Evolutionary conservation across 345 rosid genomes (phyloP).

Genomic region (Bruguiera parviflora): DNA sequence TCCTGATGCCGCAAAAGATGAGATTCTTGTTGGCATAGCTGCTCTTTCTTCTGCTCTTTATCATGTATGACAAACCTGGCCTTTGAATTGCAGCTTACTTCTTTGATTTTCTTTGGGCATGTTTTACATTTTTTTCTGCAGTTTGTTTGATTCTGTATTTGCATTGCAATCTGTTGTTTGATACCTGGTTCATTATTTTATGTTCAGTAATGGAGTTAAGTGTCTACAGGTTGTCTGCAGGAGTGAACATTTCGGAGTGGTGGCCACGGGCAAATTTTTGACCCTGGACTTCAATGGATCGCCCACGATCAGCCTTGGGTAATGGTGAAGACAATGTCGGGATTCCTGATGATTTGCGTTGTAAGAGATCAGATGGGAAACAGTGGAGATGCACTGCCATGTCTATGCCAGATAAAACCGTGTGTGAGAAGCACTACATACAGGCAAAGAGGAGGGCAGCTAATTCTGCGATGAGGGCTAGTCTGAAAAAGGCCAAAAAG

Average conservation of each 20-base stretch:
- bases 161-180: not conserved
- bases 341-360: conserved; percentile 86
- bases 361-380: conserved; percentile 98
- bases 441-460: conserved; percentile 98
- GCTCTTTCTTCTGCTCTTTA: not conserved
- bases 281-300: conserved; percentile 34
- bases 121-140: not conserved
- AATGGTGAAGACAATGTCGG: conserved; percentile 66
- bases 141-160: not conserved
- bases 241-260: not conserved
- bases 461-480: conserved; percentile 81
- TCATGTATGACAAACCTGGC: not conserved
- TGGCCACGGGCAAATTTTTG: not conserved
- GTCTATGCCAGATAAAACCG: conserved; percentile 98
- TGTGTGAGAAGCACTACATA: conserved; percentile 91
- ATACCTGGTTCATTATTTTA: not conserved
- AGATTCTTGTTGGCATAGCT: no score
- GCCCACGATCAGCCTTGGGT: conserved; percentile 48
- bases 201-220: not conserved
- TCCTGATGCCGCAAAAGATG: no score
- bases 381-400: conserved; percentile 98
- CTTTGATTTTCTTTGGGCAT: not conserved
- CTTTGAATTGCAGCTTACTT: not conserved
- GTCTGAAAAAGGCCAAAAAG: conserved; percentile 70
- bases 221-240: conserved; percentile 6